Evolutionary conservation across 352 stramenopile genomes (phyloP), one percentile per base, ranked within the genome.

Genomic region (Pilasporangium apinafurcum): DNA sequence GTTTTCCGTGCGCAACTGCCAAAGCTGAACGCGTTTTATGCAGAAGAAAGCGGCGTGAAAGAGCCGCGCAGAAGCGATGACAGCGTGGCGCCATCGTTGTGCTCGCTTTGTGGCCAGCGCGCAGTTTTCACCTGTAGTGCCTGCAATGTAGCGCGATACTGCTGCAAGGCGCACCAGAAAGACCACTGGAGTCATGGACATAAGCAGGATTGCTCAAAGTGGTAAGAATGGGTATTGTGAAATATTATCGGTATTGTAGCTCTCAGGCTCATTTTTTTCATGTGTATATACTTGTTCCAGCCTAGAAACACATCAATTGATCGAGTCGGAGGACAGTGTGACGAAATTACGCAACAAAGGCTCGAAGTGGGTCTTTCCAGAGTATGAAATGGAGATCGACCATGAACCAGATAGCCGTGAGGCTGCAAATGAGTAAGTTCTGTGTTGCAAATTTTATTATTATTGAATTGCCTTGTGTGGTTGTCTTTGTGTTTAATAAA

Each of bases 21-120:
- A 8, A 63, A 79, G 44, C 26, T 65, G n/a, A 98, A 97, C 75
- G 60, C 70, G 9, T 96, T 94, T 53, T 97, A 96, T 64, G 69
- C 85, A n/a, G 28, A 40, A 0, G 68, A 86, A 17, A 59, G 75
- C 30, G 64, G 72, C 13, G 51, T 64, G 3, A 56, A 38, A 8
- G 18, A 68, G 28, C 4, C 30, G 46, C 14, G 26, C 49, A 18
- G 56, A 55, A 4, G 37, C 44, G 18, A 27, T 32, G 31, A 20
- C 14, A 17, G 46, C 18, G 9, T 13, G 7, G 13, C 28, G 16
- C 47, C 52, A 33, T 37, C 57, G 29, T 47, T 62, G 30, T 92
- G 80, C 40, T 67, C 51, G 14, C 53, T 92, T 0, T 92, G 80
- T 50, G 65, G 73, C 28, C 75, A 83, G 50, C 65, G 64, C 22